Percentiles rank a stretch among this genome's conserved stretches.
Evolutionary conservation across 805 yeast species (phyloP).

Genomic region (Candida ficus): DNA sequence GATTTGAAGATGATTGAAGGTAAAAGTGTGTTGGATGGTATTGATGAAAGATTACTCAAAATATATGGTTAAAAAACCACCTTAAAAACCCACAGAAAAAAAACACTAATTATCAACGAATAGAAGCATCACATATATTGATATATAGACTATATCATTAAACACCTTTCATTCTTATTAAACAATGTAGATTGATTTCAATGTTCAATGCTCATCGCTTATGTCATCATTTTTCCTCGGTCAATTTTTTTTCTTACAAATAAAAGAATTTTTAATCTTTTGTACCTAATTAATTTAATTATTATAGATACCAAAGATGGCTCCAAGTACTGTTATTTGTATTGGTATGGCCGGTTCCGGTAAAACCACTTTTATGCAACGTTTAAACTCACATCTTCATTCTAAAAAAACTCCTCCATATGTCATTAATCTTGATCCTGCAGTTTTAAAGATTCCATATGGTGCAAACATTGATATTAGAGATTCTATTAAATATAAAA

Average conservation of each 20-base stretch:
- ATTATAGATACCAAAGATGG: constrained; percentile 19
- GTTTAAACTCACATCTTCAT: constrained; percentile 86
- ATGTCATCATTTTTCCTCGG: background rate
- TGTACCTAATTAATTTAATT: background rate
- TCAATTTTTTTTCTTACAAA: background rate
- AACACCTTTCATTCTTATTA: too few relatives aligned
- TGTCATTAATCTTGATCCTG: constrained; percentile 93
- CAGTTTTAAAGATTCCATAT: constrained; percentile 89
- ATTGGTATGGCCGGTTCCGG: constrained; percentile 80
- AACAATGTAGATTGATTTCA: too few relatives aligned
- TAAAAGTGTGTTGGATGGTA: constrained; percentile 6
- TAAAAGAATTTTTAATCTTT: too few relatives aligned
- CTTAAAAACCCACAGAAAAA: background rate
- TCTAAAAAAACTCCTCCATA: constrained; percentile 72
- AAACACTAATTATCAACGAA: too few relatives aligned
- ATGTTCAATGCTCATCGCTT: constrained; percentile 1
- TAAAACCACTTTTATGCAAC: constrained; percentile 95
- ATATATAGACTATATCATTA: background rate
- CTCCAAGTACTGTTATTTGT: constrained; percentile 41
- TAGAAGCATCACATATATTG: background rate
- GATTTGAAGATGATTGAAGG: constrained; percentile 7
- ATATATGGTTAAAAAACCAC: background rate
- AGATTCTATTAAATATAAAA: constrained; percentile 91
- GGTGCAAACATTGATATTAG: constrained; percentile 93
- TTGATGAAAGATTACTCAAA: constrained; percentile 8